Conservation (phyloP, 1,284 basidiomycete species). For the Rhodofomes roseus region DNA sequence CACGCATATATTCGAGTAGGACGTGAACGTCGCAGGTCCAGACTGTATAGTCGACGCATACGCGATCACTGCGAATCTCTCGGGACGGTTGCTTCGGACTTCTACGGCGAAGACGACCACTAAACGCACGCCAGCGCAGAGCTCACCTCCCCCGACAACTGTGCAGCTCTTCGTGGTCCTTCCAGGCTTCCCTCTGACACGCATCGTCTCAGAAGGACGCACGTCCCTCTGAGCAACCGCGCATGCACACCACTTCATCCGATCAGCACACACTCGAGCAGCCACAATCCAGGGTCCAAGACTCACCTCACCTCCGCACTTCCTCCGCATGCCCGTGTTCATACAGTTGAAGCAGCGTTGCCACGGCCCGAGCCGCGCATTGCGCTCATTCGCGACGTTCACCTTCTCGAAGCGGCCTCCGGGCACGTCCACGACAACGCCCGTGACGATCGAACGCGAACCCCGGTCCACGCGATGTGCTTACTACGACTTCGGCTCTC, state of each 20-base stretch:
- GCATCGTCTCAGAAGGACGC: slow-evolving; percentile 27
- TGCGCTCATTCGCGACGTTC: slow-evolving; percentile 29
- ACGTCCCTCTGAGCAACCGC: slow-evolving; percentile 16
- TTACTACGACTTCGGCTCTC: too few relatives aligned
- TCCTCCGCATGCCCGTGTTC: slow-evolving; percentile 34
- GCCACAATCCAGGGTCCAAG: neutral
- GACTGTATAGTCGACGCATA: too few relatives aligned
- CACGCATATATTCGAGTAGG: too few relatives aligned
- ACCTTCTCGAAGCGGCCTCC: slow-evolving; percentile 34
- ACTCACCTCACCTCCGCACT: slow-evolving; percentile 38
- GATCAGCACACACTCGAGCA: neutral
- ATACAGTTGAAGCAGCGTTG: slow-evolving; percentile 39
- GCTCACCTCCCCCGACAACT: slow-evolving; percentile 10
- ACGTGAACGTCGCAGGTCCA: too few relatives aligned
- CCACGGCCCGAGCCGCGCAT: slow-evolving; percentile 38
- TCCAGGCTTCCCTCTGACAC: slow-evolving; percentile 29
- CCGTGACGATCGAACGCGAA: too few relatives aligned
- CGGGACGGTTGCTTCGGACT: too few relatives aligned
- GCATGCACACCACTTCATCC: neutral
- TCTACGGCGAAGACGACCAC: too few relatives aligned
- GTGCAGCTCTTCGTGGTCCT: slow-evolving; percentile 27
- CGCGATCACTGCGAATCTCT: too few relatives aligned
- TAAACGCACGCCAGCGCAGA: too few relatives aligned
- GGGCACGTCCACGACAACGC: slow-evolving; percentile 34
- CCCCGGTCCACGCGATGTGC: too few relatives aligned